phyloP scores from a whole-genome alignment of 2,329 filamentous ascomycete genomes.

The Arthroderma uncinatum region DNA sequence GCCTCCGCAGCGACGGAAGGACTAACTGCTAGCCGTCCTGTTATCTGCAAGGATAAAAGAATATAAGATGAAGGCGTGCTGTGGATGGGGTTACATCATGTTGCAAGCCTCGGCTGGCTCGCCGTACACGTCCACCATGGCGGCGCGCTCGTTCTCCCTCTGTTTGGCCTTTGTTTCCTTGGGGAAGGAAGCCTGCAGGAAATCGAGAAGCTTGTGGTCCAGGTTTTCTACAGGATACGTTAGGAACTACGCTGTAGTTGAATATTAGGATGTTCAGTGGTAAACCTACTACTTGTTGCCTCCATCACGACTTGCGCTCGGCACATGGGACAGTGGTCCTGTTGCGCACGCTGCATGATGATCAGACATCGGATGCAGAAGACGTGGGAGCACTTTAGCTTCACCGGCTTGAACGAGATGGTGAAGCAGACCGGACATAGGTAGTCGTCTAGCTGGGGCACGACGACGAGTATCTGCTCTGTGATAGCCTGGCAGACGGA shows the following conservation, averaged over 20 bases:
- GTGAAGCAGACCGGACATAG: conserved; percentile 68
- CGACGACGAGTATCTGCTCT: conserved; percentile 57
- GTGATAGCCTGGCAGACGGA: conserved; percentile 66
- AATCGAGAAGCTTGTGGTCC: conserved; percentile 56
- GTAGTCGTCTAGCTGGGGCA: conserved; percentile 78
- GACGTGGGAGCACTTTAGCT: conserved; percentile 60
- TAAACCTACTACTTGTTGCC: conserved; percentile 51
- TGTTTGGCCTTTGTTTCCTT: conserved; percentile 6
- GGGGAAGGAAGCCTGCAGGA: conserved; percentile 49
- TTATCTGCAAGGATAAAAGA: not conserved
- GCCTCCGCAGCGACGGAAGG: not conserved
- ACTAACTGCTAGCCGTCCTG: not conserved
- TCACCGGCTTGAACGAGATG: conserved; percentile 72
- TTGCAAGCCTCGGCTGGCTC: conserved; percentile 40
- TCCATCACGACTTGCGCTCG: conserved; percentile 58
- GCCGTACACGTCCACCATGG: conserved; percentile 62
- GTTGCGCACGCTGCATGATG: conserved; percentile 60
- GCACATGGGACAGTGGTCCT: conserved; percentile 64
- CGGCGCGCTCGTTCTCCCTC: conserved; percentile 59
- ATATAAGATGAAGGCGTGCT: not conserved
- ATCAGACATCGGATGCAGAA: conserved; percentile 80
- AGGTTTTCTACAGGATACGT: conserved; percentile 46
- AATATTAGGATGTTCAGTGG: not conserved
- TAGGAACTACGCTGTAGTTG: not conserved
- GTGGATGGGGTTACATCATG: conserved; percentile 12